Conservation (phyloP, 129 eudicot species). For the Sambucus nigra region DNA sequence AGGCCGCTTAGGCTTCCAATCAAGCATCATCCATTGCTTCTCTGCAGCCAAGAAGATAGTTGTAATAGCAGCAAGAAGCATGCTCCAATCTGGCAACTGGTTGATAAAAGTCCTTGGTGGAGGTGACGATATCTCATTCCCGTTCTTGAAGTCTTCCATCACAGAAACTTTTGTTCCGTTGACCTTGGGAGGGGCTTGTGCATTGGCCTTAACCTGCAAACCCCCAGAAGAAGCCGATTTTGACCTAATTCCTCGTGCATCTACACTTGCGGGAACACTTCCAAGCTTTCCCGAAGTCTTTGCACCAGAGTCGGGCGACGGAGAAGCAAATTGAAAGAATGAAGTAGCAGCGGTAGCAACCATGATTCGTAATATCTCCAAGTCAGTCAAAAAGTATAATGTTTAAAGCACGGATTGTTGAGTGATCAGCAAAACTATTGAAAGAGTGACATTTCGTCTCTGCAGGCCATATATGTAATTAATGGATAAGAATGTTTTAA, state of each 20-base stretch:
- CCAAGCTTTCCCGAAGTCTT: slow-evolving; percentile 43
- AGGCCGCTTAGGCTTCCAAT: slow-evolving; percentile 87
- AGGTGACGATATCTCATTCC: slow-evolving; percentile 51
- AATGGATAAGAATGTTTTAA: slow-evolving; percentile 4
- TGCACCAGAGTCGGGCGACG: slow-evolving; percentile 47
- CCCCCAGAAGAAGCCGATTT: slow-evolving; percentile 46
- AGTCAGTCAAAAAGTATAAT: not conserved
- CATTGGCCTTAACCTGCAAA: slow-evolving; percentile 61
- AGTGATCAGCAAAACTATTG: not conserved
- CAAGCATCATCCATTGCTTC: slow-evolving; percentile 98
- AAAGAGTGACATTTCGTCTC: slow-evolving; percentile 17
- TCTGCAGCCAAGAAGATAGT: slow-evolving; percentile 94
- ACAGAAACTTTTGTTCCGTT: slow-evolving; percentile 69
- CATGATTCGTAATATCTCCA: slow-evolving; percentile 24
- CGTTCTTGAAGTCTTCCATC: slow-evolving; percentile 63
- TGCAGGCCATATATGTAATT: slow-evolving; percentile 16
- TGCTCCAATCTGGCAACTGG: slow-evolving; percentile 91
- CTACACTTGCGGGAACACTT: slow-evolving; percentile 39
- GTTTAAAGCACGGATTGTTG: slow-evolving; percentile 6
- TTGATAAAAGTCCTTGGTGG: slow-evolving; percentile 85
- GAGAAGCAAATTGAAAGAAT: slow-evolving; percentile 48
- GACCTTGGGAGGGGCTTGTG: slow-evolving; percentile 84
- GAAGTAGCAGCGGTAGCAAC: slow-evolving; percentile 74
- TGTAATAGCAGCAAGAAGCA: slow-evolving; percentile 96
- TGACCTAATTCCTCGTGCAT: slow-evolving; percentile 44